Base-by-base conservation (phyloP, 176 grass and related monocot genomes). In the Eragrostis curvula region DNA sequence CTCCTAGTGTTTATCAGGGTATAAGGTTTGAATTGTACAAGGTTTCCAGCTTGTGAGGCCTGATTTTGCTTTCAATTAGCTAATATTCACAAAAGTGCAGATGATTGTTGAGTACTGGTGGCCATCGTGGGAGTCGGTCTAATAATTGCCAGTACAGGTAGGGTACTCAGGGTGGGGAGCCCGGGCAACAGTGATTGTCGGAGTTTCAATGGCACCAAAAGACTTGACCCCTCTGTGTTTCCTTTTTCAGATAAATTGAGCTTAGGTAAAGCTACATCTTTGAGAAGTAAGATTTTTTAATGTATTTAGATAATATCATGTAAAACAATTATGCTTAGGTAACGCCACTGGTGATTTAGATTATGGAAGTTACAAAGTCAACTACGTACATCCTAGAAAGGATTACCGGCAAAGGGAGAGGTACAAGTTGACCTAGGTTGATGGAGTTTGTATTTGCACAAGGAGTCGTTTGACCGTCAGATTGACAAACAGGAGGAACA, bases 361-460 rank as follows among this genome's bases (percentile, higher is more conserved):
- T n/a, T n/a, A n/a, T 59, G 24, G 21, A 18, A 53, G 8, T 74
- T 21, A 15, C 15, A 66, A 56, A 57, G 82, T 76, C 61, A 76
- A 67, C n/a, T 11, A 67, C 15, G 14, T 56, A 8, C 14, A 12
- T 43, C 36, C 21, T 16, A 60, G 29, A 18, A 17, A 32, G 16
- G 18, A 68, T 68, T 68, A 68, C 74, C 12, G 36, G 83, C 24
- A 55, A 49, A 49, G 44, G 41, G 17, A 61, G 0, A 45, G 30
- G 65, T 63, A 47, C 65, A 48, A 23, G 47, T 83, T 78, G 48
- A 88, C 67, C 58, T 83, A 59, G 80, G 74, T 49, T 53, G 42
- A 79, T n/a, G 74, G 66, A 68, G 58, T 73, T 73, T 65, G 67
- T 73, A 52, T 39, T 67, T 83, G 80, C 55, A 25, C 51, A 24